A percentile compares a stretch with the other conserved stretches of the same genome.
phyloP scores from a whole-genome alignment of 176 grass and related monocot species.

The Carex kokanica region DNA sequence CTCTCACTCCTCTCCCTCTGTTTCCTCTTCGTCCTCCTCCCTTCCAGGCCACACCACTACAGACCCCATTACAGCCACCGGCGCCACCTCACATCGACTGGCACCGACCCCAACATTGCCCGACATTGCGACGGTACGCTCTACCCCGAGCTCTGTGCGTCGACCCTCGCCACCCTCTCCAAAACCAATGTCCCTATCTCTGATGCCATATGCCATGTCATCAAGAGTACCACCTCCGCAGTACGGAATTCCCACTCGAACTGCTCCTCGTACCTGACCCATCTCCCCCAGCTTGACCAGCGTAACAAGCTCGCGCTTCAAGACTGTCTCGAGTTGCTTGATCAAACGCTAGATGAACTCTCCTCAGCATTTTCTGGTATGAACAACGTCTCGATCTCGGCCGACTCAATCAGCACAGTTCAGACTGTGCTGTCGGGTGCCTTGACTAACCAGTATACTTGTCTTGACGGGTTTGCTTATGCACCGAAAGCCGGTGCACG shows the following conservation, averaged over 20 bases:
- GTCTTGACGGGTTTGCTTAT: conserved; percentile 63
- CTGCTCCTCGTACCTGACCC: conserved; percentile 58
- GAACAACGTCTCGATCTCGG: conserved; percentile 16
- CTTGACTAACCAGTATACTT: conserved; percentile 90
- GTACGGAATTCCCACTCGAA: conserved; percentile 52
- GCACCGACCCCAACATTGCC: conserved; percentile 30
- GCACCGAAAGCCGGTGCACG: conserved; percentile 39
- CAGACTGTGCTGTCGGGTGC: conserved; percentile 81
- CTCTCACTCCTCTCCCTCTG: neutral
- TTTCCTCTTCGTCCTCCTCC: conserved; percentile 27
- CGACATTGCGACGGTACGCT: conserved; percentile 68
- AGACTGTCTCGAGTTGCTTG: conserved; percentile 78
- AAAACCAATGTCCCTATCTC: conserved; percentile 35
- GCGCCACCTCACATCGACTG: neutral
- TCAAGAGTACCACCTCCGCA: conserved; percentile 45
- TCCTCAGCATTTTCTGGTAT: conserved; percentile 38
- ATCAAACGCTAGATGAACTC: conserved; percentile 55
- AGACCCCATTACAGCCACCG: conserved; percentile 15
- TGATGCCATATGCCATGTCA: conserved; percentile 48
- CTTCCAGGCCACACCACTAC: conserved; percentile 16
- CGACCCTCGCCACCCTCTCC: conserved; percentile 40
- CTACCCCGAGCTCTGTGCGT: conserved; percentile 67
- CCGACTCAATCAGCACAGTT: conserved; percentile 35
- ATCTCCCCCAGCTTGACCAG: conserved; percentile 20
- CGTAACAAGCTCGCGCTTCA: conserved; percentile 54